Percentiles rank a stretch among this genome's conserved stretches.
These are phyloP conservation scores for Arctium lappa DNA, from an alignment of 129 eudicot species.

Conservation along the genomic window DNA sequence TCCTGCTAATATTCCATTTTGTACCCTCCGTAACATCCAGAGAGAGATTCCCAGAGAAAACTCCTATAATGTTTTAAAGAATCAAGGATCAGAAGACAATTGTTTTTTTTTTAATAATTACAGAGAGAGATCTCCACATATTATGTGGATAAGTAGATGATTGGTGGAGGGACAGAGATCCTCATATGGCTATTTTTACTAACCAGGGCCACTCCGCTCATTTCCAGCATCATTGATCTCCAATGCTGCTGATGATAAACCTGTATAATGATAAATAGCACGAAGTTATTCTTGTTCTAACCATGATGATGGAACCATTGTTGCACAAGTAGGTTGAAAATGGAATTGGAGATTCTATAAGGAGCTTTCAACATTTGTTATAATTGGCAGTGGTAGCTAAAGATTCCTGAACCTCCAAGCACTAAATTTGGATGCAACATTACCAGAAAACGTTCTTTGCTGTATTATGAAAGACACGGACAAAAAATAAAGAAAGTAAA, in stretches of 20 bases:
- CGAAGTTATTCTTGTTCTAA: background rate
- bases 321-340: background rate
- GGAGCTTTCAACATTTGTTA: background rate
- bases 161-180: background rate
- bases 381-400: background rate
- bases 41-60: slow-evolving; percentile 91
- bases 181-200: slow-evolving; percentile 18
- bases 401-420: background rate
- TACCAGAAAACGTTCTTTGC: background rate
- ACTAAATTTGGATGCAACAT: background rate
- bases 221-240: slow-evolving; percentile 64
- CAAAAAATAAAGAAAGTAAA: background rate
- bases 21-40: slow-evolving; percentile 69
- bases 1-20: slow-evolving; percentile 82
- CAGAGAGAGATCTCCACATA: background rate
- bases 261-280: slow-evolving; percentile 19
- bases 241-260: slow-evolving; percentile 91
- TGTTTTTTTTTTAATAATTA: background rate
- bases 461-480: background rate
- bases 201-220: slow-evolving; percentile 55
- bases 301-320: background rate
- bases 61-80: slow-evolving; percentile 36
- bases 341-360: background rate
- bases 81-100: background rate
- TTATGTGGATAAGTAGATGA: background rate